A percentile compares a stretch with the other conserved stretches of the same genome.
phyloP scores from a whole-genome alignment of 2,329 filamentous ascomycete species.

The Nemania diffusa region DNA sequence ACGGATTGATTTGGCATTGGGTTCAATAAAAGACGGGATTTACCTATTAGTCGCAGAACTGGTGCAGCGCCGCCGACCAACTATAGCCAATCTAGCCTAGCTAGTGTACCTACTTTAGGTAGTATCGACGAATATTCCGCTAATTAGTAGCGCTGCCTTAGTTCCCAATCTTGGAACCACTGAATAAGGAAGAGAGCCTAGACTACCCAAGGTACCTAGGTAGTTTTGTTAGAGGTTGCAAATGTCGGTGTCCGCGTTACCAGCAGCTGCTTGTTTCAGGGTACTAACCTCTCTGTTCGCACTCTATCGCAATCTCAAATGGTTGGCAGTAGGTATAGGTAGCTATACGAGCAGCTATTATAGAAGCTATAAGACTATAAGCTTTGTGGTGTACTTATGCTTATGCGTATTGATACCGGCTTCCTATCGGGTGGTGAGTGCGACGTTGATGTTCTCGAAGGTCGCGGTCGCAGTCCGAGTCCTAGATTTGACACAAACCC shows the following conservation, averaged over 20 bases:
- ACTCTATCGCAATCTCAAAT: constrained; percentile 1
- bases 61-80: constrained; percentile 3
- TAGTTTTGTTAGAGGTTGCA: constrained; percentile 25
- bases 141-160: constrained; percentile 13
- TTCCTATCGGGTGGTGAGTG: background rate
- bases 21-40: constrained; percentile 2
- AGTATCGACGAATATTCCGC: background rate
- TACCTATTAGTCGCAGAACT: constrained; percentile 5
- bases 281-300: background rate
- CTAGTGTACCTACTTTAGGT: background rate
- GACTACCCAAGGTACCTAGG: too few relatives aligned
- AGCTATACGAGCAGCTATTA: constrained; percentile 1
- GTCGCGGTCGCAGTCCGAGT: constrained; percentile 3
- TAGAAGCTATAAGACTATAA: background rate
- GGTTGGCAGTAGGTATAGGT: background rate
- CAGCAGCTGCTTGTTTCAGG: constrained; percentile 18
- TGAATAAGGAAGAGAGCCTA: constrained; percentile 15
- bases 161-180: background rate
- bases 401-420: background rate
- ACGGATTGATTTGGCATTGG: background rate
- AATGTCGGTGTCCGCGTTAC: constrained; percentile 17
- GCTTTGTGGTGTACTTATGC: background rate
- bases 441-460: background rate
- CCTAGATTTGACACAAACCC: constrained; percentile 4
- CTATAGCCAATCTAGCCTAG: background rate